A percentile compares a stretch with the other conserved stretches of the same genome.
phyloP scores from a whole-genome alignment of 1,139 yeast species.

The Saccharomycopsis phalli region DNA sequence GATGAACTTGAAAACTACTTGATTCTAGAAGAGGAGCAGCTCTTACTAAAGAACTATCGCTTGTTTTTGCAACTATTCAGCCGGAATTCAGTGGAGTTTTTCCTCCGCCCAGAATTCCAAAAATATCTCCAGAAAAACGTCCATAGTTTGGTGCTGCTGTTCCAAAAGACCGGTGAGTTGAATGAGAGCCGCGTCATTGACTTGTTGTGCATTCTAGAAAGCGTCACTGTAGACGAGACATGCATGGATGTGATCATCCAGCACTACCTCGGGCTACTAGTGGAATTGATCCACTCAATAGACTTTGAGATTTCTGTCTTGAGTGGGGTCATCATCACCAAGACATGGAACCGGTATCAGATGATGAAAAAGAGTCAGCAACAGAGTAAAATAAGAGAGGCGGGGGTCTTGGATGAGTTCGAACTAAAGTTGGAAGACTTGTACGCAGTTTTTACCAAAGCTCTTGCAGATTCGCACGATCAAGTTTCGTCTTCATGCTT shows the following conservation, averaged over 20 bases:
- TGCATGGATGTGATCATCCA: conserved; percentile 9
- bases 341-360: conserved; percentile 19
- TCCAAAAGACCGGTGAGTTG: background rate
- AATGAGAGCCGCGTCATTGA: conserved; percentile 2
- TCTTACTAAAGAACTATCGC: conserved; percentile 12
- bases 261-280: conserved; percentile 9
- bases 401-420: background rate
- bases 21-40: background rate
- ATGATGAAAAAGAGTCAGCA: conserved; percentile 2
- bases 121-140: conserved; percentile 13
- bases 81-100: conserved; percentile 4
- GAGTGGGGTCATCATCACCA: conserved; percentile 14
- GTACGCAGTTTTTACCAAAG: conserved; percentile 9
- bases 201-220: conserved; percentile 13
- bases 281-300: conserved; percentile 1
- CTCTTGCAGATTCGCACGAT: too few relatives aligned
- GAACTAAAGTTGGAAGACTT: conserved; percentile 8
- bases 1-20: conserved; percentile 4
- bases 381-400: conserved; percentile 1
- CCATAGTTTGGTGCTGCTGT: background rate
- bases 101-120: conserved; percentile 10
- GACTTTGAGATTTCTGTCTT: background rate
- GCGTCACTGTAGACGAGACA: conserved; percentile 10
- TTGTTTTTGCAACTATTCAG: conserved; percentile 12
- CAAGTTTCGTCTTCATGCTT: too few relatives aligned